Conservation (phyloP, 495 filamentous ascomycete species). For the Lophium mytilinum region DNA sequence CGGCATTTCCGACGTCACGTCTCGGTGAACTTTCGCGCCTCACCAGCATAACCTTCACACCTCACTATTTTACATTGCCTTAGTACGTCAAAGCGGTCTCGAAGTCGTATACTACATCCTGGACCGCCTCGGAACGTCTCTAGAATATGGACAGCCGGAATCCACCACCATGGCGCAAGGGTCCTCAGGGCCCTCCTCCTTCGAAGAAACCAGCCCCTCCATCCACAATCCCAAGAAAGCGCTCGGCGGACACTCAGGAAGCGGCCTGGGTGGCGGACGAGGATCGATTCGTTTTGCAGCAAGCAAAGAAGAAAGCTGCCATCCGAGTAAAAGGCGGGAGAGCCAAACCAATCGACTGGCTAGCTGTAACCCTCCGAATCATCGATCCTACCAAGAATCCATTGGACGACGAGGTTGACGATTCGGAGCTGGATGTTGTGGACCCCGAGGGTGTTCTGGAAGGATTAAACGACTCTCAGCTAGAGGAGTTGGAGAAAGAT, state of each 20-base stretch:
- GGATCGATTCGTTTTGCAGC: conserved; percentile 91
- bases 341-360: conserved; percentile 90
- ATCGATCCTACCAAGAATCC: conserved; percentile 66
- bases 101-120: neutral
- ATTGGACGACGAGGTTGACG: conserved; percentile 76
- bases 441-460: conserved; percentile 79
- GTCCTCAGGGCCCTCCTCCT: conserved; percentile 3
- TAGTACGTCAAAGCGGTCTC: neutral
- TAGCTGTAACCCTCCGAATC: conserved; percentile 82
- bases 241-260: conserved; percentile 32
- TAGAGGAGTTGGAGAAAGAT: conserved; percentile 74
- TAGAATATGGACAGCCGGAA: conserved; percentile 12
- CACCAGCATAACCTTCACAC: no score
- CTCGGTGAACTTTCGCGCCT: no score
- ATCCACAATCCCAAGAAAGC: conserved; percentile 30
- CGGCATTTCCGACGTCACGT: no score
- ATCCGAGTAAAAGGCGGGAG: conserved; percentile 91
- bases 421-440: conserved; percentile 68
- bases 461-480: conserved; percentile 57
- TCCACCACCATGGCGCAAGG: conserved; percentile 21
- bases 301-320: conserved; percentile 96
- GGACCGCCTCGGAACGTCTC: neutral
- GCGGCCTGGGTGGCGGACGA: conserved; percentile 80
- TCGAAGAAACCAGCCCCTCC: conserved; percentile 4
- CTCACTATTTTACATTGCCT: neutral